phyloP scores from a whole-genome alignment of 192 early-diverging fungal genomes.

The Diversispora epigaea region DNA sequence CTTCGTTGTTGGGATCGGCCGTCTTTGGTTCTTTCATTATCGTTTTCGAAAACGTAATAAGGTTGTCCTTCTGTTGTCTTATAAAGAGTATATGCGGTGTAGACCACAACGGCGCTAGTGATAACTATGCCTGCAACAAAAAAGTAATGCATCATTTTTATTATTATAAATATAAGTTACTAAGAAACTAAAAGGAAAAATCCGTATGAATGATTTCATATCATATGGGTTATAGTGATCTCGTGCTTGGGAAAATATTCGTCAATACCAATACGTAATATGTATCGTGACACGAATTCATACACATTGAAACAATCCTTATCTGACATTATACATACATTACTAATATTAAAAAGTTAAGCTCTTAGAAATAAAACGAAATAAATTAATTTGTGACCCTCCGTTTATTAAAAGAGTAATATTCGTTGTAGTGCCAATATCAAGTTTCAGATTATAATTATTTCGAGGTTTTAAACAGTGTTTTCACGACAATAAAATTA shows the following conservation, averaged over 20 bases:
- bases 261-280: too few relatives aligned
- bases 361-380: too few relatives aligned
- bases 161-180: background rate
- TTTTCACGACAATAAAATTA: too few relatives aligned
- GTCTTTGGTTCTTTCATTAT: background rate
- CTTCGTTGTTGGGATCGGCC: background rate
- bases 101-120: background rate
- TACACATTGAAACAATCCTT: too few relatives aligned
- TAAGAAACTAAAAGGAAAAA: background rate
- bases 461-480: too few relatives aligned
- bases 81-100: constrained; percentile 1
- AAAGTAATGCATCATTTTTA: constrained; percentile 14
- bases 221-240: background rate
- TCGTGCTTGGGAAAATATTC: background rate
- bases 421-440: too few relatives aligned
- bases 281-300: too few relatives aligned
- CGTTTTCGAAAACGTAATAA: background rate
- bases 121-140: constrained; percentile 7
- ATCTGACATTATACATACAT: too few relatives aligned
- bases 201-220: background rate
- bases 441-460: too few relatives aligned
- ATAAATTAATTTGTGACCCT: too few relatives aligned
- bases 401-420: too few relatives aligned
- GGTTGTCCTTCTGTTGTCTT: background rate
- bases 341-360: too few relatives aligned